Conservation (phyloP, 129 eudicot genomes). For the Artemisia tridentata region DNA sequence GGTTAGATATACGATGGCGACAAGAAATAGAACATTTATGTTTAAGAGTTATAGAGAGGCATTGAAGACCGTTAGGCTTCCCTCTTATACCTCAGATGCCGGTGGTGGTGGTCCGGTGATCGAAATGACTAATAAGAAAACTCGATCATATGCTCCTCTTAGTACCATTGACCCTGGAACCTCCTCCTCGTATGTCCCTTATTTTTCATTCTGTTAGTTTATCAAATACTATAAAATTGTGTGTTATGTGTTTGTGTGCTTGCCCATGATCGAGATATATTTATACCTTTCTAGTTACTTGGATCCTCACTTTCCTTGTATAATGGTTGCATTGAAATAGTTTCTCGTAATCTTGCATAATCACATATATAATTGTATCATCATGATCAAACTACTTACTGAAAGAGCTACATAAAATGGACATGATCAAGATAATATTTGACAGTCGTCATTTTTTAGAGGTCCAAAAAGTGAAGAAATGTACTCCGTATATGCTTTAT, state of each 20-base stretch:
- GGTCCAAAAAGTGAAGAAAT: too few relatives aligned
- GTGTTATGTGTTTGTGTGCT: background rate
- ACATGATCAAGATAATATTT: too few relatives aligned
- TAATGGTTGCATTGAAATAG: background rate
- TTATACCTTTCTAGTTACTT: background rate
- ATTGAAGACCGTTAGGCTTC: slow-evolving; percentile 64
- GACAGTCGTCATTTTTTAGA: too few relatives aligned
- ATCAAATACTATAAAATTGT: slow-evolving; percentile 1
- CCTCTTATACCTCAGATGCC: slow-evolving; percentile 38
- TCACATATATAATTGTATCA: background rate
- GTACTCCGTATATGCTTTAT: too few relatives aligned
- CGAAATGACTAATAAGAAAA: slow-evolving; percentile 61
- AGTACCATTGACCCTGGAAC: slow-evolving; percentile 86
- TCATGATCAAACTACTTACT: too few relatives aligned
- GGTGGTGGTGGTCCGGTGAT: slow-evolving; percentile 60
- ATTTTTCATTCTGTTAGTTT: background rate
- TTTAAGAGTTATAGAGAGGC: slow-evolving; percentile 76
- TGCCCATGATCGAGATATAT: background rate
- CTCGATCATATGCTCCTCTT: slow-evolving; percentile 68
- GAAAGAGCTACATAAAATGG: too few relatives aligned
- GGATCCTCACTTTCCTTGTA: background rate
- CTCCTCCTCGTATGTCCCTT: slow-evolving; percentile 40
- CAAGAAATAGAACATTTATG: slow-evolving; percentile 68
- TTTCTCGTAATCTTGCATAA: background rate
- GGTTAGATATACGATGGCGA: slow-evolving; percentile 51